Base-by-base conservation (phyloP, 2,329 filamentous ascomycete genomes). In the Colletotrichum musae region DNA sequence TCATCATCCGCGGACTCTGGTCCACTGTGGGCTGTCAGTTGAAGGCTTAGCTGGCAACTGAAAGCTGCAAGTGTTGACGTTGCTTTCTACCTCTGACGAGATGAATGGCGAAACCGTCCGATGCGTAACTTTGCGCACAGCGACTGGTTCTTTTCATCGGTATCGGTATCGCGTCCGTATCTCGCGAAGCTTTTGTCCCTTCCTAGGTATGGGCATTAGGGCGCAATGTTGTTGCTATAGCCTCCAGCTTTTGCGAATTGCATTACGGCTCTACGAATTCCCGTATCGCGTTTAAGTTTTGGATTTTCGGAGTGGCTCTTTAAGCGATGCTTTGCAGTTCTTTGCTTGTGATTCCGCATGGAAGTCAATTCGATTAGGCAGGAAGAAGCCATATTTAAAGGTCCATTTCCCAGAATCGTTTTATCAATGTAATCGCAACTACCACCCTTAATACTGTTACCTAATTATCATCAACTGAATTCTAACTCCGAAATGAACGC, bases 91-190 rank as follows among this genome's bases (percentile, higher is more conserved):
- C 32, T 10, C 9, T 36, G 7, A 36, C 32, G n/a, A 48, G 18
- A 10, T n/a, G 45, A 10, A 48, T 7, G 32, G 7, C 7, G 32
- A 10, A 36, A 10, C 1, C 28, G 28, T 32, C 28, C 7, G 32
- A 36, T 36, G 9, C 2, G 32, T 10, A 36, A 7, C 9, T 36
- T 36, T 36, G 32, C 3, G 32, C 32, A 3, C 24, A 16, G 4
- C 28, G 12, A 13, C 45, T 12, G 6, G 16, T 48, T 16, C 13
- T 12, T 52, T 9, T 13, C 3, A 9, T 59, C 56, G 62, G 47
- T 48, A 41, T 63, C 60, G 51, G 41, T 41, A 32, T 63, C 60
- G 60, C 26, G 3, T n/a, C 56, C 39, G 54, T 45, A 26, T 13
- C 9, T 12, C 57, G 28, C 36, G 36, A 5, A 13, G 16, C 16